Evolutionary conservation across 2,329 filamentous ascomycete species (phyloP).

Genomic region (Paecilomyces dactylethromorphus): DNA sequence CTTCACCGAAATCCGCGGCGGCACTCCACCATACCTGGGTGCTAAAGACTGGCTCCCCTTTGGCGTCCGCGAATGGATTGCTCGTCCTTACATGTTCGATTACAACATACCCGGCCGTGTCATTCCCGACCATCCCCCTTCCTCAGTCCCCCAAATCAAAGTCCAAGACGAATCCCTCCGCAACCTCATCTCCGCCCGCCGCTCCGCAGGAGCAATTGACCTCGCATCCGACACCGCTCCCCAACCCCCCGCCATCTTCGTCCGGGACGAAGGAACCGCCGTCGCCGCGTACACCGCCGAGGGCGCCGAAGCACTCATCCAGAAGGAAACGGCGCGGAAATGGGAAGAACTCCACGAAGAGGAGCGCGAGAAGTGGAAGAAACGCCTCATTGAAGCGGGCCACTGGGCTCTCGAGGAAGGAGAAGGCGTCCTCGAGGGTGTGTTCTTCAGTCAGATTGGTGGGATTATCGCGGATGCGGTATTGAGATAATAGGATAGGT

Average conservation of each 20-base stretch:
- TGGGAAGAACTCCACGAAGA: slow-evolving; percentile 65
- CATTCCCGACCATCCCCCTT: slow-evolving; percentile 8
- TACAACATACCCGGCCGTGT: slow-evolving; percentile 11
- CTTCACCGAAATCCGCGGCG: slow-evolving; percentile 55
- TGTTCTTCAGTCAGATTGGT: slow-evolving; percentile 69
- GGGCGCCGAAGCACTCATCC: slow-evolving; percentile 1
- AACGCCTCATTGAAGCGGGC: slow-evolving; percentile 60
- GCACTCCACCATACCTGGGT: slow-evolving; percentile 51
- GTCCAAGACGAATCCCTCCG: slow-evolving; percentile 14
- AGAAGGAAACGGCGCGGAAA: slow-evolving; percentile 23
- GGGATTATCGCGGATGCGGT: slow-evolving; percentile 47
- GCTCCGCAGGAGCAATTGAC: slow-evolving; percentile 12
- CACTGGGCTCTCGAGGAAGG: slow-evolving; percentile 76
- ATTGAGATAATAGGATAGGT: not conserved
- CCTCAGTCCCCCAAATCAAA: slow-evolving; percentile 7
- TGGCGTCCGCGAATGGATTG: slow-evolving; percentile 37
- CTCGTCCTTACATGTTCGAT: slow-evolving; percentile 31
- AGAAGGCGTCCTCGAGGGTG: slow-evolving; percentile 67
- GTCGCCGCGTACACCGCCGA: not conserved
- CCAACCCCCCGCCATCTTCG: slow-evolving; percentile 14
- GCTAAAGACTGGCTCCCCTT: slow-evolving; percentile 51
- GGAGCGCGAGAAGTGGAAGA: slow-evolving; percentile 64
- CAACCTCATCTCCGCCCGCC: slow-evolving; percentile 21
- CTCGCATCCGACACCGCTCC: slow-evolving; percentile 10
- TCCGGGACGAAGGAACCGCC: slow-evolving; percentile 8